Evolutionary conservation across 495 filamentous ascomycete genomes (phyloP), one percentile per base, ranked within the genome.

Genomic region (Thermothielavioides terrestris): DNA sequence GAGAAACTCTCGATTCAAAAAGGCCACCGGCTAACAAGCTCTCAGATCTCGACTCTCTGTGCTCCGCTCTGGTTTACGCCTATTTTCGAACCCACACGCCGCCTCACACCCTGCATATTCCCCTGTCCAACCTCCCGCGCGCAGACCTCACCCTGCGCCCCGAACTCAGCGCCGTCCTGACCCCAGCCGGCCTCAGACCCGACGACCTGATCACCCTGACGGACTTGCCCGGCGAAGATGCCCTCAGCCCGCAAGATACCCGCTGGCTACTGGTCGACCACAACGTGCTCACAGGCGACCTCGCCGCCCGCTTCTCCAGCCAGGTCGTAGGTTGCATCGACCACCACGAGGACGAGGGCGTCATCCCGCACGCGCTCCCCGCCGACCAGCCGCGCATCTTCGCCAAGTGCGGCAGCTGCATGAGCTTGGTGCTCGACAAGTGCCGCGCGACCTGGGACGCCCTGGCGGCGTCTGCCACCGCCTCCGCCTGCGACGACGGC

Each of bases 1-100:
- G n/a, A n/a, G n/a, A n/a, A n/a, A n/a, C n/a, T n/a, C n/a, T n/a
- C n/a, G n/a, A n/a, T n/a, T n/a, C n/a, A n/a, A n/a, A n/a, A n/a
- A n/a, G n/a, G n/a, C n/a, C 17, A 25, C 36, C 30, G 31, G 49
- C 39, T 60, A 55, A 65, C 46, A 37, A 40, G 11, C 3, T 35
- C 7, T 3, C 68, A 77, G 92, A 98, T 62, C 83, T 98, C 59
- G 92, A 98, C 68, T 95, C 94, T 11, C 78, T 97, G 46, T 85
- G 86, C 65, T 87, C 80, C 30, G 79, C 90, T 14, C 68, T 97
- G n/a, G 64, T 94, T 37, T 86, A 87, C 40, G 84, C 91, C 36
- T 97, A 95, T 68, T 77, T 94, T 49, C 80, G 82, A 49, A 81
- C 77, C 36, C 66, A 74, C 57, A 45, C 57, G 4, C 65, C 68